Evolutionary conservation across 2,329 filamentous ascomycete genomes (phyloP).

Genomic region (Pestalotiopsis sp.): DNA sequence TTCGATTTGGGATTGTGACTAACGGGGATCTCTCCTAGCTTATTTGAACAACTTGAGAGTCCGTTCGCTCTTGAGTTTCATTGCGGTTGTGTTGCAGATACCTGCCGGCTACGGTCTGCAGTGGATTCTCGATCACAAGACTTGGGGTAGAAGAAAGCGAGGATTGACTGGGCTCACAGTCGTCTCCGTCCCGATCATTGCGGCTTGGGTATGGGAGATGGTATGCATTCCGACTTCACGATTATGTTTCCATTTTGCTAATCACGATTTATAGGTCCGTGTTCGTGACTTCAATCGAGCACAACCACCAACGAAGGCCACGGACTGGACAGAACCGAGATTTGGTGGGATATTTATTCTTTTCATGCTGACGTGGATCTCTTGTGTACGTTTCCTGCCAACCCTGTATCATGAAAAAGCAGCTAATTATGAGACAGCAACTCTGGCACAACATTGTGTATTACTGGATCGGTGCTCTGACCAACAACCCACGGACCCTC

Average conservation of each 20-base stretch:
- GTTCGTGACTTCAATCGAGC: constrained; percentile 24
- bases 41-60: constrained; percentile 13
- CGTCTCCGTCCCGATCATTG: constrained; percentile 27
- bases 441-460: constrained; percentile 32
- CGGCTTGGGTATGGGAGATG: constrained; percentile 34
- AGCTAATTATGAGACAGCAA: not conserved
- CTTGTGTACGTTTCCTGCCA: not conserved
- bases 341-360: constrained; percentile 27
- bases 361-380: constrained; percentile 26
- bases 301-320: constrained; percentile 17
- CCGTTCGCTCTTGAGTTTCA: constrained; percentile 30
- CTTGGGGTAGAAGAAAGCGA: constrained; percentile 15
- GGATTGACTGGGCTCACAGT: constrained; percentile 24
- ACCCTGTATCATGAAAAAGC: not conserved
- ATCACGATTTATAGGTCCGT: not conserved
- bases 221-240: constrained; percentile 1
- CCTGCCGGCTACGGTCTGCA: constrained; percentile 28
- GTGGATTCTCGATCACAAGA: constrained; percentile 20
- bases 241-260: not conserved
- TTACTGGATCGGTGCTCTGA: constrained; percentile 31
- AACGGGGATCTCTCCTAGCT: not conserved
- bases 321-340: constrained; percentile 27
- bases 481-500: constrained; percentile 24
- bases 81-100: constrained; percentile 34
- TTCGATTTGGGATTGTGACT: not conserved